Evolutionary conservation across 2,329 filamentous ascomycete genomes (phyloP), one percentile per base, ranked within the genome.

Genomic region (Pseudogymnoascus sp.): DNA sequence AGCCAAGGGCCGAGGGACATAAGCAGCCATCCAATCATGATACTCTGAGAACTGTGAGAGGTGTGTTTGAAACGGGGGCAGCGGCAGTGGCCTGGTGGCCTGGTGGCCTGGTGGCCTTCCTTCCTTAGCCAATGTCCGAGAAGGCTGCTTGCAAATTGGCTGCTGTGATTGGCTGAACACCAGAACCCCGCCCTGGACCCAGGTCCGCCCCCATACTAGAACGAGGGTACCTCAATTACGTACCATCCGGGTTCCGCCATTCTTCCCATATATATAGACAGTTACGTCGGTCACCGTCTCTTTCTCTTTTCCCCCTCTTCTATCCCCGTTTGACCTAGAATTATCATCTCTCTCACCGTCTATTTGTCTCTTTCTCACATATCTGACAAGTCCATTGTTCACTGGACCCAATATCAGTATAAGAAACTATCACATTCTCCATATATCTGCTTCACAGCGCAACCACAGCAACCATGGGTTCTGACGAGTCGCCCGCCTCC

Each of bases 401-500:
- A 56, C n/a, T 56, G 50, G 50, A 33, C 7, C 8, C 1, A 6
- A 33, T 33, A 33, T 29, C 29, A 33, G 29, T 56, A 56, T 33
- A 56, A 56, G 50, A 56, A 56, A 16, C 11, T 56, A 56, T 56
- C 11, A 56, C 16, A 10, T 56, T 13, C 24, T 56, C 50, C 50
- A 56, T 56, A 56, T 33, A 56, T 14, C 50, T 19, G 50, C 50
- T 56, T 56, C 50, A 56, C 50, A 56, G 50, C 50, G 13, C n/a
- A 33, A 56, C 29, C n/a, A 56, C 29, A 1, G 69, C 68, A 68
- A 77, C 65, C 62, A 80, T 81, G 77, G 75, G 73, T 67, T 73
- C 74, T 69, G 72, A 79, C 72, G 74, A 78, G 50, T 76, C 74
- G 66, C 70, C 78, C 35, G 74, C 75, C 6, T 77, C 78, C 62